These are phyloP conservation scores for Globisporangium okanoganense DNA, from an alignment of 352 stramenopile genomes.

Conservation along the genomic window DNA sequence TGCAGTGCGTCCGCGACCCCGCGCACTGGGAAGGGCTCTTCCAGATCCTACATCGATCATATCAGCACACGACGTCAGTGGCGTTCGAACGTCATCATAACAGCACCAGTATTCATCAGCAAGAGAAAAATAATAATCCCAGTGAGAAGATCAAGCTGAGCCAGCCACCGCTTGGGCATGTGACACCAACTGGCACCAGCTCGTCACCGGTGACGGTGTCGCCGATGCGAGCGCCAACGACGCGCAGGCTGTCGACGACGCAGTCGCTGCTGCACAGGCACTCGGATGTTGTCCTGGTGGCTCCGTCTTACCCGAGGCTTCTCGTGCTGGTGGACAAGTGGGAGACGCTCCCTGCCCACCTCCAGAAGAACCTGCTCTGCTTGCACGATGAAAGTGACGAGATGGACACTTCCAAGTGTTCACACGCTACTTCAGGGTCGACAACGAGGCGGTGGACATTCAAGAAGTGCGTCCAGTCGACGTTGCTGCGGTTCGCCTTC, in stretches of 20 bases:
- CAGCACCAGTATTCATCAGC: not conserved
- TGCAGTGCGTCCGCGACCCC: slow-evolving; percentile 16
- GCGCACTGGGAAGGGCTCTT: slow-evolving; percentile 46
- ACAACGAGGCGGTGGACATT: slow-evolving; percentile 6
- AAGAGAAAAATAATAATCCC: not conserved
- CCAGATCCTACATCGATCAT: slow-evolving; percentile 34
- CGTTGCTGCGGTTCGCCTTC: slow-evolving; percentile 35
- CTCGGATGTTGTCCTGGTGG: slow-evolving; percentile 22
- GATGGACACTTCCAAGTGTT: not conserved
- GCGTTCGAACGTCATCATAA: slow-evolving; percentile 3
- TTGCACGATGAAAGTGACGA: slow-evolving; percentile 17
- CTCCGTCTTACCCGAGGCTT: slow-evolving; percentile 28
- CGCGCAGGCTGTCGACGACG: slow-evolving; percentile 10
- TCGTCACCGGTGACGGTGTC: not conserved
- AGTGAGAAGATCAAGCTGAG: not conserved
- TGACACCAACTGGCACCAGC: not conserved
- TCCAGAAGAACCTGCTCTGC: slow-evolving; percentile 26
- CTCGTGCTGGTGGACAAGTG: slow-evolving; percentile 22
- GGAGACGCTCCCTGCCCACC: slow-evolving; percentile 19
- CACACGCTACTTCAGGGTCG: not conserved
- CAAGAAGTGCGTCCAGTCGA: slow-evolving; percentile 34
- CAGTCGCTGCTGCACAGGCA: slow-evolving; percentile 23
- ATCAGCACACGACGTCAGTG: slow-evolving; percentile 23
- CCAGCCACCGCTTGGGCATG: not conserved
- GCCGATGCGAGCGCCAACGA: not conserved